Evolutionary conservation across 1,139 yeast genomes (phyloP), one percentile per base, ranked within the genome.

Genomic region (Geotrichum candidum): DNA sequence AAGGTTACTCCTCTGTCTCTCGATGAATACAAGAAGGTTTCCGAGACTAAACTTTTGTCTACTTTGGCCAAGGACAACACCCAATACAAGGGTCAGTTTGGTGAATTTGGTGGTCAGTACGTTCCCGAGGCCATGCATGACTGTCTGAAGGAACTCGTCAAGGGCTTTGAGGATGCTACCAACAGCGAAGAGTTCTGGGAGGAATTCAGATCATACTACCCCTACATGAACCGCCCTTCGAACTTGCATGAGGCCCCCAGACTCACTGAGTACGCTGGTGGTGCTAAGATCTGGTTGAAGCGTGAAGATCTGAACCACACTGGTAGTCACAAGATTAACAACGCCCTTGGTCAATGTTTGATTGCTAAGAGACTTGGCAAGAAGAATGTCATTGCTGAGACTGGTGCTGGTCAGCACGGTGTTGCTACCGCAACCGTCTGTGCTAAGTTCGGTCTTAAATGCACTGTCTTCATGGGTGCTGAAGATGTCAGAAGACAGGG

Each of bases 321-420:
- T 1, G 99, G 99, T 64, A 89, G 96, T 51, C 99, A 94, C 78
- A 94, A 94, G 78, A 94, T 94, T 74, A 94, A 94, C 77, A 94
- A 94, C 71, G 98, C 99, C 31, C 78, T 94, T 66, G 97, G 97
- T 25, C 99, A 94, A 79, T 94, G 90, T 29, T 80, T 94, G 65
- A 81, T 94, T 68, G 99, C 99, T 48, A 89, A 83, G 75, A 84
- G 99, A 75, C 81, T 95, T 68, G 99, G 99, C 57, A 94, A 94
- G 80, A 85, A 80, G 65, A 86, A 88, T 69, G 84, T 94, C 65
- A 94, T 94, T 74, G 99, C 99, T 54, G 99, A 94, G 79, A 94
- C 99, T 54, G 99, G 99, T 76, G 99, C 99, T 61, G 99, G 99
- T 66, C 99, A 94, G 80, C 99, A 94, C 74, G 99, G 99, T 79